These are phyloP conservation scores for Phialophora macrospora DNA, from an alignment of 2,329 filamentous ascomycete species.

Conservation along the genomic window DNA sequence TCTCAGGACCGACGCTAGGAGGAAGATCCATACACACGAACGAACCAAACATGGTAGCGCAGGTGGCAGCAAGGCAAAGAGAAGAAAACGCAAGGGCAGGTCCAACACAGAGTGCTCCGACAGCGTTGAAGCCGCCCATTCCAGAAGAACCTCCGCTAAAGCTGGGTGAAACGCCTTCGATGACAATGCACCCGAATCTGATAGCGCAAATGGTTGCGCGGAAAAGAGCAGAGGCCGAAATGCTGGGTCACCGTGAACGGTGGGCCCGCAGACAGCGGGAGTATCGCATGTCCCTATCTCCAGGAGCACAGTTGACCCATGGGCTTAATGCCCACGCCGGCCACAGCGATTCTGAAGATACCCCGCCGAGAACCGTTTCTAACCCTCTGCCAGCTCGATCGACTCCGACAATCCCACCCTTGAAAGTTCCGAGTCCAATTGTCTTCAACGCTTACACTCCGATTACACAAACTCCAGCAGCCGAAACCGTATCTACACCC, in stretches of 20 bases:
- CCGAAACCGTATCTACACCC: conserved; percentile 19
- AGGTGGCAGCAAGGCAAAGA: conserved; percentile 28
- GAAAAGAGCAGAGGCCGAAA: conserved; percentile 34
- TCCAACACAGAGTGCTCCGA: neutral
- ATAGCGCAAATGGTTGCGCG: conserved; percentile 32
- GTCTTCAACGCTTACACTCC: conserved; percentile 2
- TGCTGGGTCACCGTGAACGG: conserved; percentile 25
- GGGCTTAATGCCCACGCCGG: conserved; percentile 13
- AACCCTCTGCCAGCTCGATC: conserved; percentile 21
- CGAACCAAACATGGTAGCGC: conserved; percentile 28
- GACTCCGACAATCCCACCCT: neutral
- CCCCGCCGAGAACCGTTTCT: conserved; percentile 15
- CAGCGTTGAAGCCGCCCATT: neutral
- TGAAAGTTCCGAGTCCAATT: conserved; percentile 6
- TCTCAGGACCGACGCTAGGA: conserved; percentile 23
- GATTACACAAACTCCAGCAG: conserved; percentile 9
- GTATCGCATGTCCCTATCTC: conserved; percentile 26
- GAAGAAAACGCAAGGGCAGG: conserved; percentile 16
- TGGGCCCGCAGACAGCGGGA: conserved; percentile 32
- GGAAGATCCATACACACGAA: conserved; percentile 20
- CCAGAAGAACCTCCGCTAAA: conserved; percentile 26
- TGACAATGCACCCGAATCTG: conserved; percentile 28
- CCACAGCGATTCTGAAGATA: conserved; percentile 6
- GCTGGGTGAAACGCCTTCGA: conserved; percentile 25
- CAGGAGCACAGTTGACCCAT: conserved; percentile 20